Conservation (phyloP, 352 stramenopile genomes). For the Globisporangium sylvaticum region DNA sequence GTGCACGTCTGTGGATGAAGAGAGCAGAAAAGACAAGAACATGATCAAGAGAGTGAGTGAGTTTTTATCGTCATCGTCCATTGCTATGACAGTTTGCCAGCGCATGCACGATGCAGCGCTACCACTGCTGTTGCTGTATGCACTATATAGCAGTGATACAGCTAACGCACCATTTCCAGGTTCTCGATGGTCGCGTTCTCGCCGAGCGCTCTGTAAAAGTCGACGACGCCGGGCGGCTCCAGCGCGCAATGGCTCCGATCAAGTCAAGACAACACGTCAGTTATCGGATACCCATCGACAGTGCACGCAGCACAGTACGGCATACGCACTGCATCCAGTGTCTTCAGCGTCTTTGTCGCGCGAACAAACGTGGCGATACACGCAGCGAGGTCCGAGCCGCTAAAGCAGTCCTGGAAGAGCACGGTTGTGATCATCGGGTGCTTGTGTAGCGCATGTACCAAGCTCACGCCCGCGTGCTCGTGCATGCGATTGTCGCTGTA, state of each 20-base stretch:
- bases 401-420: slow-evolving; percentile 61
- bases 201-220: slow-evolving; percentile 53
- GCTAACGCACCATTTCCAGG: slow-evolving; percentile 51
- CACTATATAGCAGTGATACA: neutral
- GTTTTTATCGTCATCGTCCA: no score
- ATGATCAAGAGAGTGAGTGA: neutral
- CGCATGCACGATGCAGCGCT: neutral
- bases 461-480: slow-evolving; percentile 26
- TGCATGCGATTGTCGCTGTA: slow-evolving; percentile 60
- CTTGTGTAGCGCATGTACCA: slow-evolving; percentile 33
- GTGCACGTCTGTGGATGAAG: slow-evolving; percentile 35
- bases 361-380: slow-evolving; percentile 30
- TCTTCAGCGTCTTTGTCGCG: slow-evolving; percentile 27
- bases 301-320: neutral
- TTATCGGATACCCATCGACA: neutral
- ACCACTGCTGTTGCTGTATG: neutral
- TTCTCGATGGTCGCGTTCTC: slow-evolving; percentile 42
- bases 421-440: slow-evolving; percentile 39
- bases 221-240: slow-evolving; percentile 50
- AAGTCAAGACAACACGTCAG: neutral
- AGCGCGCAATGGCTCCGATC: slow-evolving; percentile 61
- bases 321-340: slow-evolving; percentile 48
- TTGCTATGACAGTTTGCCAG: no score
- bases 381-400: slow-evolving; percentile 22
- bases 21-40: neutral